A percentile compares a stretch with the other conserved stretches of the same genome.
phyloP scores from a whole-genome alignment of 306 rosid species.

The Coriaria nepalensis region DNA sequence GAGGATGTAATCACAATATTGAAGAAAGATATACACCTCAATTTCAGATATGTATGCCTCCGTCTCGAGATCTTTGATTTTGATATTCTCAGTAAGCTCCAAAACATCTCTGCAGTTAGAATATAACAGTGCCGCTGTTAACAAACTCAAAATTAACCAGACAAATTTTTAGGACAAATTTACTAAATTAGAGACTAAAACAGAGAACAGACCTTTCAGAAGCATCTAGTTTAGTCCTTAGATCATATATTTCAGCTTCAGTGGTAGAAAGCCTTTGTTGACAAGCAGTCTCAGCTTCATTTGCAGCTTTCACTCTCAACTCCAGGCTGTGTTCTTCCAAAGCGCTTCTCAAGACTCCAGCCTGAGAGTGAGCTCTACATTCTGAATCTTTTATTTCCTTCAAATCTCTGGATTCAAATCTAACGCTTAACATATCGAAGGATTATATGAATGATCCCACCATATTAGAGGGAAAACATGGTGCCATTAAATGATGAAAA shows the following conservation, averaged over 20 bases:
- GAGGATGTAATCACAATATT: background rate
- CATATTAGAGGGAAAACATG: too few relatives aligned
- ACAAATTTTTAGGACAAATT: background rate
- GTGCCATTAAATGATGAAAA: too few relatives aligned
- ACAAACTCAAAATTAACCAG: too few relatives aligned
- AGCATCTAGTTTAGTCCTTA: slow-evolving; percentile 55
- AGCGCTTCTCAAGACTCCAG: slow-evolving; percentile 62
- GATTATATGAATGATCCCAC: slow-evolving; percentile 8
- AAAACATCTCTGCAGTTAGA: slow-evolving; percentile 42
- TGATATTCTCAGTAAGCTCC: slow-evolving; percentile 73
- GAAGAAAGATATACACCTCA: slow-evolving; percentile 40
- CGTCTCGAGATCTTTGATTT: slow-evolving; percentile 76
- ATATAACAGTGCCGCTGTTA: too few relatives aligned
- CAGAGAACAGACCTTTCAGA: slow-evolving; percentile 54
- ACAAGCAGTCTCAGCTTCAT: slow-evolving; percentile 94
- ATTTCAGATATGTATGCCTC: slow-evolving; percentile 89
- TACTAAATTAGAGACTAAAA: too few relatives aligned
- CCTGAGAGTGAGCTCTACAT: slow-evolving; percentile 56
- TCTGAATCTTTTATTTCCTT: slow-evolving; percentile 75
- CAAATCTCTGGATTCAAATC: slow-evolving; percentile 41
- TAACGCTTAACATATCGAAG: slow-evolving; percentile 12
- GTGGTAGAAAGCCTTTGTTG: slow-evolving; percentile 76
- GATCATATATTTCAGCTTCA: slow-evolving; percentile 66
- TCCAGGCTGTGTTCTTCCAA: slow-evolving; percentile 87
- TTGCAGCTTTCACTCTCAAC: slow-evolving; percentile 89